These are phyloP conservation scores for Xylariaceae sp. DNA, from an alignment of 2,329 filamentous ascomycete genomes.

Conservation along the genomic window DNA sequence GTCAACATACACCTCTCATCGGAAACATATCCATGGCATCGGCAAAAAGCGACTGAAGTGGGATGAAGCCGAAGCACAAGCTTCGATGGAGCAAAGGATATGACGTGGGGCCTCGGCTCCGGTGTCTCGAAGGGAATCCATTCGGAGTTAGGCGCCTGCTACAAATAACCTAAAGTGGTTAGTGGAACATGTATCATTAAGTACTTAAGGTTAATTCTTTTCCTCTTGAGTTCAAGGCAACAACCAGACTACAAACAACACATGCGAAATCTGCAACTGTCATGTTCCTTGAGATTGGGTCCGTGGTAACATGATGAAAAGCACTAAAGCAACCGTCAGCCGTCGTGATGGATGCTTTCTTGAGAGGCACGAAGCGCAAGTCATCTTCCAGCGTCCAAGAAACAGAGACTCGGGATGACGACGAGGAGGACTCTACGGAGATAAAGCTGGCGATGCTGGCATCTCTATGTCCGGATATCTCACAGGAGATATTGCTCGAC, in stretches of 20 bases:
- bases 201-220: no score
- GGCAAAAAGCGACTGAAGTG: background rate
- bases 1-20: no score
- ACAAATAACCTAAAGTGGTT: no score
- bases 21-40: background rate
- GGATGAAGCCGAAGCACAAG: constrained; percentile 4
- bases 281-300: background rate
- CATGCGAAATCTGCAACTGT: background rate
- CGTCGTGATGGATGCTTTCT: constrained; percentile 51
- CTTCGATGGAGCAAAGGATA: background rate
- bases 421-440: constrained; percentile 77
- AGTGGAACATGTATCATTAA: no score
- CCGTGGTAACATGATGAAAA: constrained; percentile 6
- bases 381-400: constrained; percentile 20
- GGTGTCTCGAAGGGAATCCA: no score
- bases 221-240: no score
- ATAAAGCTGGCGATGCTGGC: constrained; percentile 79
- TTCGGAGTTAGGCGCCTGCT: no score
- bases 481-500: constrained; percentile 68
- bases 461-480: constrained; percentile 63
- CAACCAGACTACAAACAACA: no score
- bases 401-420: constrained; percentile 14
- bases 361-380: constrained; percentile 50
- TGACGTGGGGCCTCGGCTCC: constrained; percentile 25
- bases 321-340: background rate